A percentile compares a stretch with the other conserved stretches of the same genome.
phyloP scores from a whole-genome alignment of 1,284 basidiomycete genomes.

The Mrakiaceae sp. region DNA sequence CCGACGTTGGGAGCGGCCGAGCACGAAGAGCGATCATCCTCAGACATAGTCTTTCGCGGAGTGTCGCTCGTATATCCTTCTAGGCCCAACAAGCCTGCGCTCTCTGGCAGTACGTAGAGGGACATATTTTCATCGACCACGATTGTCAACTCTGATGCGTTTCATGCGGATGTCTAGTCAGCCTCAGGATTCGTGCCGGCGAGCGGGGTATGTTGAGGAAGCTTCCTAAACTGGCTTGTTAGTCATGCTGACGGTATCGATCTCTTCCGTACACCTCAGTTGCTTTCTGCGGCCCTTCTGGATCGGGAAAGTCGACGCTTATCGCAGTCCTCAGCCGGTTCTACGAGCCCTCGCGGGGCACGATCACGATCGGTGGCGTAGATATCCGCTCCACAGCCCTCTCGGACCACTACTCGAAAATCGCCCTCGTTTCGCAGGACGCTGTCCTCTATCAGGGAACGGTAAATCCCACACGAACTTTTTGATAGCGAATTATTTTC shows the following conservation, averaged over 20 bases:
- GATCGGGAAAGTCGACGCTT: constrained; percentile 37
- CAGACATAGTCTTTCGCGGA: no score
- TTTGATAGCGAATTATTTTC: not conserved
- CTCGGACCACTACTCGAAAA: constrained; percentile 28
- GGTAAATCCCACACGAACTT: constrained; percentile 16
- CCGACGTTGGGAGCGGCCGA: no score
- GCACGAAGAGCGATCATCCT: no score
- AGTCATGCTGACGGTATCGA: not conserved
- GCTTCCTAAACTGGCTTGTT: no score
- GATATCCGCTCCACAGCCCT: constrained; percentile 34
- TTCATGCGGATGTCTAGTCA: constrained; percentile 5
- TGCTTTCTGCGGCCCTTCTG: constrained; percentile 18
- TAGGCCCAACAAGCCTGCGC: constrained; percentile 21
- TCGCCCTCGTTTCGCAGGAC: constrained; percentile 39
- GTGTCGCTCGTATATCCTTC: constrained; percentile 24
- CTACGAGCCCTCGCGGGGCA: constrained; percentile 35
- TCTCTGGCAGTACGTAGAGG: not conserved
- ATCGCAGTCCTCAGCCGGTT: constrained; percentile 26
- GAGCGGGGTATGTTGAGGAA: constrained; percentile 11
- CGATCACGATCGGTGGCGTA: constrained; percentile 32
- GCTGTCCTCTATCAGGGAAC: constrained; percentile 35
- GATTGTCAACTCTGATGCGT: no score
- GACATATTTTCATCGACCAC: no score
- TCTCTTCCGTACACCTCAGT: not conserved
- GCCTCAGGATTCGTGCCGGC: constrained; percentile 23